Base-by-base conservation (phyloP, 352 stramenopile species). In the Peronospora belbahrii region DNA sequence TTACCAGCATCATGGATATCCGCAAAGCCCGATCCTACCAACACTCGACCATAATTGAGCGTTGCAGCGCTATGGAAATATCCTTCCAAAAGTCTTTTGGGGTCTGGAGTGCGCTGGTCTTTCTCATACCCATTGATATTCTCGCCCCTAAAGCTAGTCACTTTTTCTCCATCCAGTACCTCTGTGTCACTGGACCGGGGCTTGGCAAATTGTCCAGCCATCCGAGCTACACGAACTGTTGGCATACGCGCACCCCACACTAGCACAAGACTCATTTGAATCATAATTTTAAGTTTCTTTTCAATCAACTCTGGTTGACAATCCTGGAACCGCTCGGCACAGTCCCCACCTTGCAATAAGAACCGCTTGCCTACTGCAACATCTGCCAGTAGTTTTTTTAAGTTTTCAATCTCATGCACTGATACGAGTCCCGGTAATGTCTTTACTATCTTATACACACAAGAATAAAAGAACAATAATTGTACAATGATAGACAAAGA, bases 131-230 rank as follows among this genome's bases (percentile, higher is more conserved):
- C 74, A 67, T 99, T 99, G 54, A 99, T 96, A 65, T 98, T 99
- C 61, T 99, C 96, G 11, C 96, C 96, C 32, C 95, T 82, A 76
- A 98, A 99, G 42, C 87, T 97, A 18, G 93, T 90, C 37, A 99
- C 79, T 22, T 80, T 76, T 3, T 98, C 91, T 47, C 94, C 95
- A 47, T 98, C 85, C 28, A 96, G 76, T 18, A 94, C 62, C 63
- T 99, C 96, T 39, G 85, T 96, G 50, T 96, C 76, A 51, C 93
- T 96, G 27, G 82, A 97, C 19, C 96, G 81, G 6, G 96, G 95
- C 77, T 99, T 99, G 48, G 96, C 94, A 56, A 98, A 99, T 73
- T 99, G 96, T 11, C 96, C 96, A 2, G 96, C 96, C 89, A 99
- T 98, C 37, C 96, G 86, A 5, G 94, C 96, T 41, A 99, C 85